phyloP scores from a whole-genome alignment of 1,284 basidiomycete species.

The Cryptococcus sp. region DNA sequence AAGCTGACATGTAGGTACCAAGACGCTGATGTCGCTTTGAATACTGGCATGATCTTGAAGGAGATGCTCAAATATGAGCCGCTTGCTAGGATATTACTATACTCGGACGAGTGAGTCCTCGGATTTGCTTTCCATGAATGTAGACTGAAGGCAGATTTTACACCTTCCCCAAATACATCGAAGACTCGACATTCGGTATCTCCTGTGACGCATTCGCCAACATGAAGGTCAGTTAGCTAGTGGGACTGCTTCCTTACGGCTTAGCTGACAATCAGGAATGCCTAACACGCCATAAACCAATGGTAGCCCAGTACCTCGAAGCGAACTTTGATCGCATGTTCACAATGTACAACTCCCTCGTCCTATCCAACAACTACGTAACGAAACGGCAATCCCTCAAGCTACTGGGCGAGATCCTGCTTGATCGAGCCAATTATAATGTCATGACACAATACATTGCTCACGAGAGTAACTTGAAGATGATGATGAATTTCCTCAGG shows the following conservation, averaged over 20 bases:
- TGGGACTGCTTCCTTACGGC: background rate
- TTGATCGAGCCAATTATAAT: slow-evolving; percentile 95
- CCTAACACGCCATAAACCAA: slow-evolving; percentile 89
- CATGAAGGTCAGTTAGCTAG: slow-evolving; percentile 59
- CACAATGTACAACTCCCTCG: slow-evolving; percentile 84
- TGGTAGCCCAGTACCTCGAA: slow-evolving; percentile 95
- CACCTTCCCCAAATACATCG: slow-evolving; percentile 93
- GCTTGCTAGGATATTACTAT: slow-evolving; percentile 81
- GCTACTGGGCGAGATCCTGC: slow-evolving; percentile 92
- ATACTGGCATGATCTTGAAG: slow-evolving; percentile 95
- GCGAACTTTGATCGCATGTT: slow-evolving; percentile 98
- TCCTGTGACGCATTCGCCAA: slow-evolving; percentile 97
- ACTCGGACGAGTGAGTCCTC: slow-evolving; percentile 89
- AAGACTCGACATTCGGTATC: slow-evolving; percentile 95
- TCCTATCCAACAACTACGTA: slow-evolving; percentile 93
- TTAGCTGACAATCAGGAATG: slow-evolving; percentile 57
- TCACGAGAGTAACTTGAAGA: slow-evolving; percentile 85
- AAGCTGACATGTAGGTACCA: slow-evolving; percentile 58
- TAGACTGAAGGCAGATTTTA: slow-evolving; percentile 66
- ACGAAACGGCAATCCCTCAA: slow-evolving; percentile 99
- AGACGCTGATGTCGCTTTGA: slow-evolving; percentile 91
- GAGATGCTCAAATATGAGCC: slow-evolving; percentile 96
- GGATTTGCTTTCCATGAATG: background rate
- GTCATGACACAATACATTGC: slow-evolving; percentile 99
- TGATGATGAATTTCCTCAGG: slow-evolving; percentile 98